Conservation (phyloP, 495 filamentous ascomycete genomes). For the Collariella sp. region DNA sequence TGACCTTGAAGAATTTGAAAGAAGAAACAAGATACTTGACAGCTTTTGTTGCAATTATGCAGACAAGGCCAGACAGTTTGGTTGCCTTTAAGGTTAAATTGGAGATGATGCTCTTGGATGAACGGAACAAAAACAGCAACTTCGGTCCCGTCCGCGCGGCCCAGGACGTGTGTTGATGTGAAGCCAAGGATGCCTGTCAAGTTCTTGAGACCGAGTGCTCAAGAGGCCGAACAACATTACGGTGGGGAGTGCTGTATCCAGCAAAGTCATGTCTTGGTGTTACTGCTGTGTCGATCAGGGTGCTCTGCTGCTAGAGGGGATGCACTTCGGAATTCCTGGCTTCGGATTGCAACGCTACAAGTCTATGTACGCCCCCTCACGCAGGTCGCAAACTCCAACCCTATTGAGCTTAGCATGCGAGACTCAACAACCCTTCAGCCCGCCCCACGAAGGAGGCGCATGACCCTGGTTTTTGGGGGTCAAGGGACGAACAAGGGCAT, state of each 20-base stretch:
- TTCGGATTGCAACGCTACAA: not conserved
- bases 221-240: not conserved
- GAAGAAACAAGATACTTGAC: not conserved
- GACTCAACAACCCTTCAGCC: not conserved
- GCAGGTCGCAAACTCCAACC: conserved; percentile 5
- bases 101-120: too few relatives aligned
- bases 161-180: not conserved
- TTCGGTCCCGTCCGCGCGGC: too few relatives aligned
- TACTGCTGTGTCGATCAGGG: not conserved
- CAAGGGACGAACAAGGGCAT: too few relatives aligned
- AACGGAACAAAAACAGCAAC: too few relatives aligned
- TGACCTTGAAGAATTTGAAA: not conserved
- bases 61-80: too few relatives aligned
- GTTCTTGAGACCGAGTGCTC: not conserved
- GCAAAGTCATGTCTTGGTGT: not conserved
- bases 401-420: conserved; percentile 4
- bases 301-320: not conserved
- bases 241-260: not conserved
- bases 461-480: not conserved
- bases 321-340: not conserved
- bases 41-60: too few relatives aligned
- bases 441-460: not conserved
- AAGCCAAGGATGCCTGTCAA: not conserved
- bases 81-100: too few relatives aligned
- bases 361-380: too few relatives aligned